phyloP scores from a whole-genome alignment of 805 yeast species.

The Candida sonorensis region DNA sequence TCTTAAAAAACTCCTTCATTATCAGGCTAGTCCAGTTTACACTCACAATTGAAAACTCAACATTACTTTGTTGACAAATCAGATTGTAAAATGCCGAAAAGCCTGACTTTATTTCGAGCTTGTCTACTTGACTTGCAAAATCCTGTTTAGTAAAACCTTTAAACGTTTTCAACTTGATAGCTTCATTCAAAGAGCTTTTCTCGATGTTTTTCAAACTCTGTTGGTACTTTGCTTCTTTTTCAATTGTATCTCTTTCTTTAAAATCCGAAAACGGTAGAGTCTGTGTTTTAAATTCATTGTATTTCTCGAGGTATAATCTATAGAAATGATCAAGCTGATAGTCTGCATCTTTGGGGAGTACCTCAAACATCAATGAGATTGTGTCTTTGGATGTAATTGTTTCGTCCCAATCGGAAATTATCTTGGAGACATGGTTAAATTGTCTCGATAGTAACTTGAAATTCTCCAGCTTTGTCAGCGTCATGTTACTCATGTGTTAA shows the following conservation, averaged over 20 bases:
- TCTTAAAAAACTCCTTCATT: conserved; percentile 30
- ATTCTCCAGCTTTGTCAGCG: conserved; percentile 12
- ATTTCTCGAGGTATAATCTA: conserved; percentile 34
- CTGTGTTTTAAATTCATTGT: conserved; percentile 23
- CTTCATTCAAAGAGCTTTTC: conserved; percentile 38
- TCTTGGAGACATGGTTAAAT: conserved; percentile 7
- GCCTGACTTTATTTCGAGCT: conserved; percentile 34
- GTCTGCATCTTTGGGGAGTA: conserved; percentile 34
- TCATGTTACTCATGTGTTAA: no score
- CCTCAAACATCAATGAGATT: conserved; percentile 40
- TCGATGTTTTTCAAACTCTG: conserved; percentile 40
- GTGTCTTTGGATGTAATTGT: conserved; percentile 55
- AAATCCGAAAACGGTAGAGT: conserved; percentile 17
- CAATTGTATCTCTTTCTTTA: conserved; percentile 28
- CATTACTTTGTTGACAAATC: neutral
- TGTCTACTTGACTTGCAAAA: conserved; percentile 29
- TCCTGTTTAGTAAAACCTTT: conserved; percentile 29
- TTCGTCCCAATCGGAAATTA: conserved; percentile 63
- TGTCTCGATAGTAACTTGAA: conserved; percentile 8
- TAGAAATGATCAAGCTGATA: conserved; percentile 39
- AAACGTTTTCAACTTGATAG: conserved; percentile 33
- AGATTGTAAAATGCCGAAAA: conserved; percentile 27
- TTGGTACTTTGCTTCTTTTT: conserved; percentile 40
- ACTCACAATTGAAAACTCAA: conserved; percentile 35
- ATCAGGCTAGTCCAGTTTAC: conserved; percentile 55